Percentiles rank a stretch among this genome's conserved stretches.
These are phyloP conservation scores for Picea engelmannii DNA, from an alignment of 83 land plant genomes.

Conservation along the genomic window DNA sequence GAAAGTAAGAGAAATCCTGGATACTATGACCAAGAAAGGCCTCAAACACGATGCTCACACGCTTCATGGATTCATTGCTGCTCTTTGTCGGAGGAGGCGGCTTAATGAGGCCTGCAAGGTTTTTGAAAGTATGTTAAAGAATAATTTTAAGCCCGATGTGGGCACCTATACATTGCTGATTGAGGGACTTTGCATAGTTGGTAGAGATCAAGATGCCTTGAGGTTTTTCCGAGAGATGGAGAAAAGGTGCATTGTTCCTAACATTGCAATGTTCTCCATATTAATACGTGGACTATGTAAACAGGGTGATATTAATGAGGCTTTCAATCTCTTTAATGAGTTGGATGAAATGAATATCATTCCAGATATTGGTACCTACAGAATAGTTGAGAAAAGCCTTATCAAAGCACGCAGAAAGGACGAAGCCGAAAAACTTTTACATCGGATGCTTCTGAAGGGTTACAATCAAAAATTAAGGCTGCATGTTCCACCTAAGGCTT, in stretches of 20 bases:
- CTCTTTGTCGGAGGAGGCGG: conserved; percentile 1
- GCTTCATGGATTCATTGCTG: background rate
- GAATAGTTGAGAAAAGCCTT: background rate
- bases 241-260: background rate
- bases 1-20: background rate
- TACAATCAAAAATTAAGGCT: background rate
- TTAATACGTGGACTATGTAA: background rate
- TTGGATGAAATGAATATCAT: background rate
- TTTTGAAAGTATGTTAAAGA: background rate
- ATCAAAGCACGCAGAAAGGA: background rate
- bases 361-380: background rate
- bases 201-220: background rate
- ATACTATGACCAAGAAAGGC: background rate
- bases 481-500: background rate
- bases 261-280: background rate
- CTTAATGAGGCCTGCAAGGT: conserved; percentile 5
- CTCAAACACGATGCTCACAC: background rate
- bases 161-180: background rate
- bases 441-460: conserved; percentile 5
- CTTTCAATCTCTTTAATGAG: background rate
- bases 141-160: background rate
- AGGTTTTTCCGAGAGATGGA: background rate
- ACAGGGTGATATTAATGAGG: background rate
- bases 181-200: background rate
- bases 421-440: background rate